phyloP scores from a whole-genome alignment of 225 moss, liverwort and hornwort genomes.

The Thuidium tamariscinum region DNA sequence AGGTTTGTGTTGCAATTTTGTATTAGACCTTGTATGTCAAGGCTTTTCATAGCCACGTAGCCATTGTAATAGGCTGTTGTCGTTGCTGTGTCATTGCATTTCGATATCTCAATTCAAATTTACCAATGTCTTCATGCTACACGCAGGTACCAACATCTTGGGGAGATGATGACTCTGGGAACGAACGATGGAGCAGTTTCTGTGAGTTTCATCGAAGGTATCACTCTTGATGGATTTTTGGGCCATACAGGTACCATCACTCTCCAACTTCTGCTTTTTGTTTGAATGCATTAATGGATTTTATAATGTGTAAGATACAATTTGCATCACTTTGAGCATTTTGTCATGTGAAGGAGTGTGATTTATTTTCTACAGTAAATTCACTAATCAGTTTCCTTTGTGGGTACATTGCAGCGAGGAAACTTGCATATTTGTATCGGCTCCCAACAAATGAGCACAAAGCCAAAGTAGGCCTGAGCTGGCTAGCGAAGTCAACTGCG shows the following conservation, averaged over 20 bases:
- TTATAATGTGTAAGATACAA: background rate
- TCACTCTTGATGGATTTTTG: conserved; percentile 83
- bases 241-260: conserved; percentile 64
- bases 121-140: background rate
- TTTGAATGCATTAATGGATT: background rate
- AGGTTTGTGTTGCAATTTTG: conserved; percentile 23
- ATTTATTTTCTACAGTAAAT: too few relatives aligned
- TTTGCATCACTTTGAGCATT: background rate
- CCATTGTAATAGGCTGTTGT: background rate
- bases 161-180: conserved; percentile 98
- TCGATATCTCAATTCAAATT: background rate
- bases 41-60: background rate
- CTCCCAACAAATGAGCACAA: conserved; percentile 87
- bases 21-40: background rate
- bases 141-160: conserved; percentile 82
- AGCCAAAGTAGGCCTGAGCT: conserved; percentile 84
- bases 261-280: background rate
- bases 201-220: conserved; percentile 59
- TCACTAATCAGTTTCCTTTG: background rate
- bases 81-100: background rate
- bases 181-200: conserved; percentile 70
- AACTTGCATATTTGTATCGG: conserved; percentile 87
- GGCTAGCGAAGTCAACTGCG: conserved; percentile 72
- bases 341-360: background rate
- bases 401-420: conserved; percentile 54